These are phyloP conservation scores for Selaginella tamariscina DNA, from an alignment of 75 land plant species.

Conservation along the genomic window DNA sequence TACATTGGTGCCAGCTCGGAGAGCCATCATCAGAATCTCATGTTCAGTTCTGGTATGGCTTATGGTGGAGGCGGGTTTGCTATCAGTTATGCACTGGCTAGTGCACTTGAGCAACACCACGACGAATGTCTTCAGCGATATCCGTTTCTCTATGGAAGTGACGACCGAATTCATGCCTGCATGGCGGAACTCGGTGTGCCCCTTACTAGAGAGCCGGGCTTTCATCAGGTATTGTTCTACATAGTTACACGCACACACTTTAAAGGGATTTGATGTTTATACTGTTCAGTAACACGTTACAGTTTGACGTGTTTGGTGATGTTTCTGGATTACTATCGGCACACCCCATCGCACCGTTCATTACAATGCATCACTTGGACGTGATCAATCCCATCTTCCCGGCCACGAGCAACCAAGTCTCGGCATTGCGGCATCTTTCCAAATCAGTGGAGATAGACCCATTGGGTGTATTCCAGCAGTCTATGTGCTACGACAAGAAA, in stretches of 20 bases:
- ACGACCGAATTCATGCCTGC: constrained; percentile 37
- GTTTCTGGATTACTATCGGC: constrained; percentile 52
- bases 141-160: constrained; percentile 42
- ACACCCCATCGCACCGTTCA: constrained; percentile 49
- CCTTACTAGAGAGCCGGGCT: constrained; percentile 42
- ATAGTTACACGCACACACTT: not conserved
- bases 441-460: constrained; percentile 38
- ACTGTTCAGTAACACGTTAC: constrained; percentile 8
- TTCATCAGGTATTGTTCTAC: constrained; percentile 42
- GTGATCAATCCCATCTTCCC: constrained; percentile 55
- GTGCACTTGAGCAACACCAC: constrained; percentile 27
- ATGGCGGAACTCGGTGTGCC: constrained; percentile 48
- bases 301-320: constrained; percentile 63
- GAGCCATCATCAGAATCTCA: constrained; percentile 35
- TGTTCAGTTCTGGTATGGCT: constrained; percentile 41
- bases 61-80: constrained; percentile 58
- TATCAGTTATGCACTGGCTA: constrained; percentile 37
- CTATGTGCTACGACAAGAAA: constrained; percentile 47
- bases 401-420: constrained; percentile 22
- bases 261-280: not conserved
- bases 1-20: constrained; percentile 42
- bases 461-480: constrained; percentile 53
- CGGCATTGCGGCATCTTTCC: constrained; percentile 39
- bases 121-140: constrained; percentile 43
- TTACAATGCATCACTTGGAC: constrained; percentile 76